A percentile compares a stretch with the other conserved stretches of the same genome.
Evolutionary conservation across 2,329 filamentous ascomycete genomes (phyloP).

Genomic region (Monascus ruber): DNA sequence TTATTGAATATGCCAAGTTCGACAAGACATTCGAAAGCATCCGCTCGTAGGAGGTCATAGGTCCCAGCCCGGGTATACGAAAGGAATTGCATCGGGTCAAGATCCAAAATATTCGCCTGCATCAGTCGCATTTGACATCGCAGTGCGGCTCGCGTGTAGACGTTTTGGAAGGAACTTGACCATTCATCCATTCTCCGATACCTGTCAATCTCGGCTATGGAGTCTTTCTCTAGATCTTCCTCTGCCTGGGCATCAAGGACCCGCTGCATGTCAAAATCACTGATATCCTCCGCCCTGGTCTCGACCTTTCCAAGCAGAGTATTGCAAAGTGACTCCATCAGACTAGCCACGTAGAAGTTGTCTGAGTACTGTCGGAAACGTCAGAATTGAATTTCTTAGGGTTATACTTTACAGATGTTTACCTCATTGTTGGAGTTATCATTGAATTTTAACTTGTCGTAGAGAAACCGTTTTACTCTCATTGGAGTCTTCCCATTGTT

Average conservation of each 20-base stretch:
- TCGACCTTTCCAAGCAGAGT: constrained; percentile 39
- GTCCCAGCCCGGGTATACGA: constrained; percentile 51
- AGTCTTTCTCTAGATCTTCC: constrained; percentile 45
- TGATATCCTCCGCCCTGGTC: constrained; percentile 28
- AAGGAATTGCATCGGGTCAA: constrained; percentile 46
- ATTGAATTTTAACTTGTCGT: constrained; percentile 84
- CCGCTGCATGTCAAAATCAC: constrained; percentile 35
- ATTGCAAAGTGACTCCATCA: constrained; percentile 56
- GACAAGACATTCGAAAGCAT: constrained; percentile 48
- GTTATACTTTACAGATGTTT: constrained; percentile 5
- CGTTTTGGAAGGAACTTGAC: constrained; percentile 54
- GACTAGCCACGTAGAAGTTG: constrained; percentile 70
- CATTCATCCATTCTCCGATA: constrained; percentile 56
- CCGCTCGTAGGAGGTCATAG: constrained; percentile 48
- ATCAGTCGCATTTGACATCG: constrained; percentile 48
- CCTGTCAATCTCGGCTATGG: constrained; percentile 50
- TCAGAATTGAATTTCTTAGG: constrained; percentile 2
- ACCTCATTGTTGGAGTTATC: constrained; percentile 77
- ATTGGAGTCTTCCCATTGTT: constrained; percentile 64
- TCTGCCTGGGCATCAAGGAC: constrained; percentile 40
- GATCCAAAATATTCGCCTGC: constrained; percentile 40
- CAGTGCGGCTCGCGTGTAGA: constrained; percentile 51
- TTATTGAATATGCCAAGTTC: constrained; percentile 44
- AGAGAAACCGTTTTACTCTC: constrained; percentile 68
- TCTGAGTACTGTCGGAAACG: constrained; percentile 57